phyloP scores from a whole-genome alignment of 257 asterid species.

The Echites panduratus region DNA sequence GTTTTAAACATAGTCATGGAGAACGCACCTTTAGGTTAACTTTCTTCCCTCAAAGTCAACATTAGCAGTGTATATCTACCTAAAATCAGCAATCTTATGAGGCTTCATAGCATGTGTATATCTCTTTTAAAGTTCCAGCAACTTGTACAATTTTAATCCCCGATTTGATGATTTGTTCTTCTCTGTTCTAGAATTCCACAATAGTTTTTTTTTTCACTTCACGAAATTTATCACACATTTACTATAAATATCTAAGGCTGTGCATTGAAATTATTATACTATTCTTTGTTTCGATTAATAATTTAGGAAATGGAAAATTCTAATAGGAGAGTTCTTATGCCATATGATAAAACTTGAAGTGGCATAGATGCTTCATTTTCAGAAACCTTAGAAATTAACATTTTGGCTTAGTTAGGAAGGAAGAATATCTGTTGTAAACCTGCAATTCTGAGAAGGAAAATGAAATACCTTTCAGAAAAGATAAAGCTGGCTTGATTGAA shows the following conservation, averaged over 20 bases:
- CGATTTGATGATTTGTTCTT: background rate
- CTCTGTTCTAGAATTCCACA: background rate
- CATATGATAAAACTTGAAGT: too few species aligned
- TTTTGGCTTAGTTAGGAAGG: too few species aligned
- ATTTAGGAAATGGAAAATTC: too few species aligned
- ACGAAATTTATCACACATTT: background rate
- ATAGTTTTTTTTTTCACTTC: background rate
- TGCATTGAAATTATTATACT: background rate
- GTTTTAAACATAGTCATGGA: background rate
- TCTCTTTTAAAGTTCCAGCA: background rate
- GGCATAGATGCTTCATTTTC: too few species aligned
- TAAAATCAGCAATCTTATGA: background rate
- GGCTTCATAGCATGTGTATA: background rate
- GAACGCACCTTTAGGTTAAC: background rate
- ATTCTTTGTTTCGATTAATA: too few species aligned
- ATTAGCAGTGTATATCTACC: background rate
- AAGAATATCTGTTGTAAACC: too few species aligned
- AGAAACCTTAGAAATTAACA: too few species aligned
- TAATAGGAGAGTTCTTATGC: too few species aligned
- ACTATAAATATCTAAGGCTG: background rate
- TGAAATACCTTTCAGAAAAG: too few species aligned
- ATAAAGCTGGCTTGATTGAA: too few species aligned
- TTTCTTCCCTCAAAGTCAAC: background rate
- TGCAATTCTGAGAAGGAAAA: too few species aligned
- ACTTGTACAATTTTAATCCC: background rate